phyloP scores from a whole-genome alignment of 805 yeast genomes.

The Kregervanrija pseudodelftensis region DNA sequence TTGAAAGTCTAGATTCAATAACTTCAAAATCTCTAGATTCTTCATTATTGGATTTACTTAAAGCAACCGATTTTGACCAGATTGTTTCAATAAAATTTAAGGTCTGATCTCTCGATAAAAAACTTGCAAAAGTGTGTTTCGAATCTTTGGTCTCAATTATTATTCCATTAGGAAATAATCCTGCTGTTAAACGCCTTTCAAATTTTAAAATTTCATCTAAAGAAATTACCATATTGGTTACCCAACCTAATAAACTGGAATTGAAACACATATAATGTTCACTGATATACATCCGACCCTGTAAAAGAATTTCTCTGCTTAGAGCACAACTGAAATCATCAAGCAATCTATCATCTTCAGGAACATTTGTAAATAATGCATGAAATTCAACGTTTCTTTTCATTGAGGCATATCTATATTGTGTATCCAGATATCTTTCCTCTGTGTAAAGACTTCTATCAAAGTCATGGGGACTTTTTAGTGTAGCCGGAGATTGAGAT shows the following conservation, averaged over 20 bases:
- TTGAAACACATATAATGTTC: constrained; percentile 78
- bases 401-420: constrained; percentile 55
- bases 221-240: constrained; percentile 68
- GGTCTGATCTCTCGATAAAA: constrained; percentile 73
- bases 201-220: constrained; percentile 62
- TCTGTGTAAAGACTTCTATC: constrained; percentile 46
- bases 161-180: constrained; percentile 87
- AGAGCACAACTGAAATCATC: constrained; percentile 91
- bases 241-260: constrained; percentile 86
- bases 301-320: constrained; percentile 76
- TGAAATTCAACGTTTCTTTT: constrained; percentile 74
- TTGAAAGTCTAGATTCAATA: constrained; percentile 12
- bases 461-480: constrained; percentile 9
- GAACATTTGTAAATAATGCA: constrained; percentile 58
- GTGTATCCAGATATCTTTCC: constrained; percentile 51
- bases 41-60: constrained; percentile 23
- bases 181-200: constrained; percentile 82
- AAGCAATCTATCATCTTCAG: constrained; percentile 61
- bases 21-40: constrained; percentile 19
- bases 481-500: background rate
- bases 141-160: constrained; percentile 55
- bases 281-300: constrained; percentile 80
- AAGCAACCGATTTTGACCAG: constrained; percentile 49
- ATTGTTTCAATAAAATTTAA: constrained; percentile 60
- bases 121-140: constrained; percentile 79